phyloP scores from a whole-genome alignment of 2,329 filamentous ascomycete species.

The Huntiella abstrusa region DNA sequence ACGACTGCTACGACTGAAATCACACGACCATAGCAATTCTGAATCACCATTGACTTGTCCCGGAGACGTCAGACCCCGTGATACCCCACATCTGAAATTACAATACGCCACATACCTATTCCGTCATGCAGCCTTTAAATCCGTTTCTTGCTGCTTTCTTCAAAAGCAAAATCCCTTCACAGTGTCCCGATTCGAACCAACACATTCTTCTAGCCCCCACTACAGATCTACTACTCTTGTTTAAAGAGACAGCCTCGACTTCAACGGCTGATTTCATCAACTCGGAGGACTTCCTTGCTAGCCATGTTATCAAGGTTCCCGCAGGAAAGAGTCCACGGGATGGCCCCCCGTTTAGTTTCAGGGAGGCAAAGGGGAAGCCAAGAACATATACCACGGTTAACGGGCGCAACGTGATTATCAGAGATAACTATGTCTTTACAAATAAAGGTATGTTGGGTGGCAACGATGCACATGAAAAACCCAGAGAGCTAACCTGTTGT shows the following conservation, averaged over 20 bases:
- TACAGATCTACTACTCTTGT: conserved; percentile 76
- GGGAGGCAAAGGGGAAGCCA: conserved; percentile 79
- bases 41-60: neutral
- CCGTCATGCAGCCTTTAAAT: conserved; percentile 83
- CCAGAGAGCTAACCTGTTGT: neutral
- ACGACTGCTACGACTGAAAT: too few species aligned
- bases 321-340: conserved; percentile 31
- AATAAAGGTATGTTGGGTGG: conserved; percentile 57
- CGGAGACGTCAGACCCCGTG: neutral
- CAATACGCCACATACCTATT: neutral
- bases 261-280: conserved; percentile 63
- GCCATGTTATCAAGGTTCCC: conserved; percentile 63
- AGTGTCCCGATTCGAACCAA: conserved; percentile 81
- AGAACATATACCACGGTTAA: conserved; percentile 90
- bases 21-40: neutral
- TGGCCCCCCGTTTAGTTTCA: conserved; percentile 37
- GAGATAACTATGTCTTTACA: conserved; percentile 81
- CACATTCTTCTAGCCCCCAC: conserved; percentile 87
- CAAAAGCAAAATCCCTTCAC: conserved; percentile 76
- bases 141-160: conserved; percentile 98
- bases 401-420: conserved; percentile 80
- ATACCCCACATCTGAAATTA: neutral
- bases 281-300: conserved; percentile 87
- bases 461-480: neutral
- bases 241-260: conserved; percentile 72